A percentile compares a stretch with the other conserved stretches of the same genome.
phyloP scores from a whole-genome alignment of 2,329 filamentous ascomycete species.

The Aschersonia sp. region DNA sequence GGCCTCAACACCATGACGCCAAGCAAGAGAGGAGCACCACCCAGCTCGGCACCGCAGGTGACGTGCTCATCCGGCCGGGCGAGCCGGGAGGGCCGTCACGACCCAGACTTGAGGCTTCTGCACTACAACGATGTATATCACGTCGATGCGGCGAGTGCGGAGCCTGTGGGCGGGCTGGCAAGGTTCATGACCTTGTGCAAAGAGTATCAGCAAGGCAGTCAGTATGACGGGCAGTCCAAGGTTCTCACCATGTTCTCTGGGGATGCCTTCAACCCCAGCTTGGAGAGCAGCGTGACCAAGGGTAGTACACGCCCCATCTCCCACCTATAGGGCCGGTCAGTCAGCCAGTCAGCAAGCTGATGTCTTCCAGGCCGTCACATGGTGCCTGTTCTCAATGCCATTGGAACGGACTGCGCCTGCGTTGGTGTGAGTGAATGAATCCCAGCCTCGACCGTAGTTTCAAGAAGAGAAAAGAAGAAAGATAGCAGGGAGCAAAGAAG shows the following conservation, averaged over 20 bases:
- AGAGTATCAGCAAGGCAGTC: slow-evolving; percentile 51
- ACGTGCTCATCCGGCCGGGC: slow-evolving; percentile 8
- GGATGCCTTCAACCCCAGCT: slow-evolving; percentile 81
- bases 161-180: slow-evolving; percentile 69
- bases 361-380: slow-evolving; percentile 53
- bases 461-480: not conserved
- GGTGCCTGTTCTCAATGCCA: slow-evolving; percentile 68
- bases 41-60: slow-evolving; percentile 14
- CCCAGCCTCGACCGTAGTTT: not conserved
- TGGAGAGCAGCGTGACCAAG: slow-evolving; percentile 83
- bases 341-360: not conserved
- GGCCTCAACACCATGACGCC: not conserved
- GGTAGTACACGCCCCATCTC: slow-evolving; percentile 24
- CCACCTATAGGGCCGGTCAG: no score
- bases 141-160: slow-evolving; percentile 57
- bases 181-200: slow-evolving; percentile 69
- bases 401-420: slow-evolving; percentile 68
- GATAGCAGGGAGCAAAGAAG: not conserved
- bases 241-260: slow-evolving; percentile 76
- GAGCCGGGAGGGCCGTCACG: slow-evolving; percentile 1
- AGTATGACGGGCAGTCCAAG: slow-evolving; percentile 47
- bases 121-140: slow-evolving; percentile 96
- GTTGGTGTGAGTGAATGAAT: slow-evolving; percentile 47
- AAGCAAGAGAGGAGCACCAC: slow-evolving; percentile 2
- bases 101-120: slow-evolving; percentile 61